Conservation (phyloP, 768 basidiomycete species). For the Podaxis mareebaensis region DNA sequence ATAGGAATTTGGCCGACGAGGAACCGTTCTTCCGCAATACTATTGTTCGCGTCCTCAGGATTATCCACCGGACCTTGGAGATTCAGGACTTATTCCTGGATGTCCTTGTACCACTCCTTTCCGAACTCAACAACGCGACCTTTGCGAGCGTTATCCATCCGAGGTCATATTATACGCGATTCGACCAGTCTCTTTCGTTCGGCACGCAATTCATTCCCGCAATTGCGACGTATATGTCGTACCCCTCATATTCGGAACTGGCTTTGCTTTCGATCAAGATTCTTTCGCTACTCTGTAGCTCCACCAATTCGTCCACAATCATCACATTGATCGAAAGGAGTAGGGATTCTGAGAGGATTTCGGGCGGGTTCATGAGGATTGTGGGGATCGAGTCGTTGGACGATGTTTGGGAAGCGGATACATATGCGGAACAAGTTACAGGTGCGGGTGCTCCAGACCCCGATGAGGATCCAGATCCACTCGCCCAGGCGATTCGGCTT, state of each 20-base stretch:
- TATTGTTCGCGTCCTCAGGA: constrained; percentile 79
- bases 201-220: constrained; percentile 73
- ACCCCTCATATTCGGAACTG: constrained; percentile 70
- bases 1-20: constrained; percentile 66
- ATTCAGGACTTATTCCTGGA: constrained; percentile 90
- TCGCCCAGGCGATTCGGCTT: constrained; percentile 71
- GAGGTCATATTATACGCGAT: constrained; percentile 67
- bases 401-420: constrained; percentile 62
- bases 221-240: constrained; percentile 78
- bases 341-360: constrained; percentile 80
- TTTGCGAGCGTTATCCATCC: constrained; percentile 58
- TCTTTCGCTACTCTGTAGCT: constrained; percentile 63
- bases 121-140: constrained; percentile 59
- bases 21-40: constrained; percentile 73
- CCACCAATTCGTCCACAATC: constrained; percentile 69
- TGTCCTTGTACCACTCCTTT: constrained; percentile 76
- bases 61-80: constrained; percentile 78
- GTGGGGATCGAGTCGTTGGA: constrained; percentile 62
- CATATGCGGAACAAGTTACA: constrained; percentile 58
- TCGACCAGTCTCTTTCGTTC: constrained; percentile 77
- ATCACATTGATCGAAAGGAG: constrained; percentile 80
- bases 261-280: constrained; percentile 80
- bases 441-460: constrained; percentile 73
- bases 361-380: constrained; percentile 73
- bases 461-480: constrained; percentile 42